These are phyloP conservation scores for Grigorovia humatica DNA, from an alignment of 805 yeast genomes.

Conservation along the genomic window DNA sequence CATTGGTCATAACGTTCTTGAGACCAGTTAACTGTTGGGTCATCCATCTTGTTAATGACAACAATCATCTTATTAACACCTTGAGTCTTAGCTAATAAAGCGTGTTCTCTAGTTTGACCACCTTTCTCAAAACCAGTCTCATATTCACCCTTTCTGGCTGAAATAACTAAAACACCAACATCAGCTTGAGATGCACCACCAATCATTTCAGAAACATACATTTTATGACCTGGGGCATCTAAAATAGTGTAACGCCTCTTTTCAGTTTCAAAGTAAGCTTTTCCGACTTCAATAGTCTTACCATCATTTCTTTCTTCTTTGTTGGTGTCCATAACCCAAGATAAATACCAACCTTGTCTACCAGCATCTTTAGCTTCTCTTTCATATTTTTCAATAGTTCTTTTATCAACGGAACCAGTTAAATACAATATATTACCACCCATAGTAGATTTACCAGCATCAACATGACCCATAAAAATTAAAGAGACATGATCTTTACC, in stretches of 20 bases:
- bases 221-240: conserved; percentile 99
- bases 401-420: conserved; percentile 96
- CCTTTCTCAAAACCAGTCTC: conserved; percentile 99
- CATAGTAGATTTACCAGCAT: conserved; percentile 99
- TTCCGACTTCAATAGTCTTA: conserved; percentile 98
- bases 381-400: conserved; percentile 96
- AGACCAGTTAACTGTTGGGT: conserved; percentile 92
- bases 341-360: conserved; percentile 98
- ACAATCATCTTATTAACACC: conserved; percentile 92
- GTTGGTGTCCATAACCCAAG: conserved; percentile 99
- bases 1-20: conserved; percentile 94
- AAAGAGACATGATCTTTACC: conserved; percentile 96
- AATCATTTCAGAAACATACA: conserved; percentile 98
- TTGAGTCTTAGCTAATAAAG: conserved; percentile 92
- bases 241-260: conserved; percentile 95
- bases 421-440: conserved; percentile 92
- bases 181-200: conserved; percentile 99
- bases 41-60: conserved; percentile 98
- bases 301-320: conserved; percentile 98
- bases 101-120: conserved; percentile 98
- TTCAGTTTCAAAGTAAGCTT: conserved; percentile 94
- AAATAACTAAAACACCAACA: conserved; percentile 91
- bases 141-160: conserved; percentile 98
- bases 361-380: conserved; percentile 99
- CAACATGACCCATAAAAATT: conserved; percentile 99